These are phyloP conservation scores for Pinus albicaulis DNA, from an alignment of 75 land plant genomes.

Conservation along the genomic window DNA sequence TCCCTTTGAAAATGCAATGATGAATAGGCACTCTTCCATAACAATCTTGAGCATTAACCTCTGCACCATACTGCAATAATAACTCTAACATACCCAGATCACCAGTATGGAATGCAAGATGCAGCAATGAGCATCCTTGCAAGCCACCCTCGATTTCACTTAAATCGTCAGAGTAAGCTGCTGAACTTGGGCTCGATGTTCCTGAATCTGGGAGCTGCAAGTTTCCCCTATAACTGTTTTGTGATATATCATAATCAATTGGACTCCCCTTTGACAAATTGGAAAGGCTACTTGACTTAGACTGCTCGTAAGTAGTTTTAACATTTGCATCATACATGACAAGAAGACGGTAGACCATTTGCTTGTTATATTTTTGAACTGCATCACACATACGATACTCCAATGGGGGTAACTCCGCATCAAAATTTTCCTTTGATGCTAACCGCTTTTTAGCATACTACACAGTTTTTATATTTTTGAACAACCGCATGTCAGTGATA, in stretches of 20 bases:
- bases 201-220: slow-evolving; percentile 18
- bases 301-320: slow-evolving; percentile 66
- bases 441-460: slow-evolving; percentile 80
- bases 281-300: slow-evolving; percentile 15
- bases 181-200: slow-evolving; percentile 17
- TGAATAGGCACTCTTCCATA: slow-evolving; percentile 92
- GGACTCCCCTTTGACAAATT: slow-evolving; percentile 9
- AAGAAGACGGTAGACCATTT: slow-evolving; percentile 64
- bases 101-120: slow-evolving; percentile 80
- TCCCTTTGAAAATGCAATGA: slow-evolving; percentile 62
- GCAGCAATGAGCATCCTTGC: slow-evolving; percentile 83
- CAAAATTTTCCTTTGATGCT: slow-evolving; percentile 31
- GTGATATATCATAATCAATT: slow-evolving; percentile 14
- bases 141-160: slow-evolving; percentile 37
- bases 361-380: slow-evolving; percentile 59
- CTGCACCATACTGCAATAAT: slow-evolving; percentile 86
- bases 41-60: slow-evolving; percentile 64
- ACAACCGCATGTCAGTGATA: background rate
- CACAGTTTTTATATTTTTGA: background rate
- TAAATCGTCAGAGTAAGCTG: slow-evolving; percentile 23
- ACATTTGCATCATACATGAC: slow-evolving; percentile 41
- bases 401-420: slow-evolving; percentile 15
- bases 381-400: slow-evolving; percentile 73
- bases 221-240: slow-evolving; percentile 15
- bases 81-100: slow-evolving; percentile 78